These are phyloP conservation scores for Proliferodiscus dingleyae DNA, from an alignment of 2,329 filamentous ascomycete species.

Conservation along the genomic window DNA sequence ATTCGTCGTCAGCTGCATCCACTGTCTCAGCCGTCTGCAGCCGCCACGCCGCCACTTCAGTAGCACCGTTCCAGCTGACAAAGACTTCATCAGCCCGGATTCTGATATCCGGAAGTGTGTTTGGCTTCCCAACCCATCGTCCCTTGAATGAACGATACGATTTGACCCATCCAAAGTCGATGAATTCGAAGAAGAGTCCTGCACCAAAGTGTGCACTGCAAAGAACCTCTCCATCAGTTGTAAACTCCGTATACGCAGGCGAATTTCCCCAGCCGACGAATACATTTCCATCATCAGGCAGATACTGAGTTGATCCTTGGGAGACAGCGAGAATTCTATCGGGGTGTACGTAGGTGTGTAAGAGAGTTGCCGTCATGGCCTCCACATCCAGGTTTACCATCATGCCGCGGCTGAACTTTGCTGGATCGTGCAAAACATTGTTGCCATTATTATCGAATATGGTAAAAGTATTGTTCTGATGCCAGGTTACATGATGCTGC, in stretches of 20 bases:
- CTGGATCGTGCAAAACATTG: background rate
- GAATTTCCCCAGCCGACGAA: conserved; percentile 47
- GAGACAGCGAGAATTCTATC: conserved; percentile 36
- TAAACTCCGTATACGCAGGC: conserved; percentile 45
- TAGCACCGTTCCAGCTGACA: background rate
- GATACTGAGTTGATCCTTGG: conserved; percentile 40
- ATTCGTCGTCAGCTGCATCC: no score
- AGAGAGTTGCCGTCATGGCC: conserved; percentile 39
- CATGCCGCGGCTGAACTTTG: conserved; percentile 29
- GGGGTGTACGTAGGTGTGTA: conserved; percentile 36
- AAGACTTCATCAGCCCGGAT: conserved; percentile 25
- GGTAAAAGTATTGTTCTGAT: conserved; percentile 16
- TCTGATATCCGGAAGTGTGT: conserved; percentile 31
- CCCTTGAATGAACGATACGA: conserved; percentile 35
- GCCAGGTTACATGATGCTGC: conserved; percentile 44
- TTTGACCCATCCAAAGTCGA: conserved; percentile 30
- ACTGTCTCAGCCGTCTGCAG: no score
- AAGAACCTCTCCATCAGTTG: conserved; percentile 35
- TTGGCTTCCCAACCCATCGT: conserved; percentile 33
- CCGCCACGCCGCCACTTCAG: background rate
- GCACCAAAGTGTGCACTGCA: conserved; percentile 40
- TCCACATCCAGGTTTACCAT: conserved; percentile 36
- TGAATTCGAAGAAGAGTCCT: conserved; percentile 14
- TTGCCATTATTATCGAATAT: conserved; percentile 22
- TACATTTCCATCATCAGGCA: conserved; percentile 41